phyloP scores from a whole-genome alignment of 176 grass and related monocot genomes.

The Triticum turgidum region DNA sequence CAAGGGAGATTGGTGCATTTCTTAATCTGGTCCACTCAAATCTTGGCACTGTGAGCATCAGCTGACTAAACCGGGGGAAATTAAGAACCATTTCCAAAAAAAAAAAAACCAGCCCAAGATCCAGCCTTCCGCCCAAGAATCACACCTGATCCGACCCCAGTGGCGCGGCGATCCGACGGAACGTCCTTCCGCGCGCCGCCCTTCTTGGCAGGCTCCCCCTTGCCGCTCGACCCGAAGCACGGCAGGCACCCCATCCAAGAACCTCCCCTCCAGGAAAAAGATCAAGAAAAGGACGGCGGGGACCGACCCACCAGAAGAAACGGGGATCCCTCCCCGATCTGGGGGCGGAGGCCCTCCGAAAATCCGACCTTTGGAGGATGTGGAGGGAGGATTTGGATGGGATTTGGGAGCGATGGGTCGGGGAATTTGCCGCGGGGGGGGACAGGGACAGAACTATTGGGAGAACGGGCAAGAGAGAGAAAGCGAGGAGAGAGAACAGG shows the following conservation, averaged over 20 bases:
- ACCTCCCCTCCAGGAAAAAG: conserved; percentile 3
- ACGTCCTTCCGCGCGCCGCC: conserved; percentile 44
- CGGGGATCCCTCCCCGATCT: conserved; percentile 47
- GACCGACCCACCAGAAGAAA: conserved; percentile 45
- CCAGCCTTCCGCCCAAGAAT: conserved; percentile 24
- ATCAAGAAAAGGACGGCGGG: conserved; percentile 25
- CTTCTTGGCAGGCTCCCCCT: conserved; percentile 47
- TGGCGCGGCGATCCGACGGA: conserved; percentile 34
- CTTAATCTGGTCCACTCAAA: conserved; percentile 20
- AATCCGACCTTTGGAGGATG: conserved; percentile 23
- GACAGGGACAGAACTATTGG: conserved; percentile 28
- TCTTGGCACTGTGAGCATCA: neutral
- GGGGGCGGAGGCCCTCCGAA: conserved; percentile 41
- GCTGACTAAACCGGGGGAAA: neutral
- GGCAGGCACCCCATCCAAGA: conserved; percentile 81
- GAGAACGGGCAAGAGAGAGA: neutral
- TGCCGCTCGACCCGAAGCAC: conserved; percentile 70
- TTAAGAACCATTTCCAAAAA: conserved; percentile 16
- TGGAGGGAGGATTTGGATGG: conserved; percentile 32
- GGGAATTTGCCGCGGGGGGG: conserved; percentile 21
- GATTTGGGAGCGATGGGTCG: conserved; percentile 43
- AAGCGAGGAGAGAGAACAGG: neutral
- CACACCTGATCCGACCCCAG: conserved; percentile 65
- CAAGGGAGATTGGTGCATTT: neutral
- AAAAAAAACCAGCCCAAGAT: conserved; percentile 36